Percentiles rank a stretch among this genome's conserved stretches.
Conservation (phyloP, 2,329 filamentous ascomycete genomes). For the Daldinia sp. region DNA sequence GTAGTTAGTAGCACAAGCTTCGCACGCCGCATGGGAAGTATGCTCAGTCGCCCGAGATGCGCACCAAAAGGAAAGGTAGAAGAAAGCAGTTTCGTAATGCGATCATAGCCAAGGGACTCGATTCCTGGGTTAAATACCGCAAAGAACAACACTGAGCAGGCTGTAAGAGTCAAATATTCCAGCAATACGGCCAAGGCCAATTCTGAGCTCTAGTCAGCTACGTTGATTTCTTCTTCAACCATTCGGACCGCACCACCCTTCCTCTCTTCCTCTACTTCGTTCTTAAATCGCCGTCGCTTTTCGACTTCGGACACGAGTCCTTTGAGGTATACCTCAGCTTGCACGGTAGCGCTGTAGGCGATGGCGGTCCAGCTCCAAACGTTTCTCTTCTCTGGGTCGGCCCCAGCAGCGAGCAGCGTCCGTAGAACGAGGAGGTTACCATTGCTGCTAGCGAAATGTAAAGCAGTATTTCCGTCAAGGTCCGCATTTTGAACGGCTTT, state of each 20-base stretch:
- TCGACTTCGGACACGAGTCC: slow-evolving; percentile 79
- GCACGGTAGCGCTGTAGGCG: slow-evolving; percentile 84
- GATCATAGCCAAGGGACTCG: background rate
- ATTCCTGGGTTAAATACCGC: background rate
- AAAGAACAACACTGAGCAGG: background rate
- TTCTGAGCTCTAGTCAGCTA: slow-evolving; percentile 49
- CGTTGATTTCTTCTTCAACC: slow-evolving; percentile 57
- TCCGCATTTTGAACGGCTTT: slow-evolving; percentile 71
- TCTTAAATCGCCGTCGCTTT: slow-evolving; percentile 63
- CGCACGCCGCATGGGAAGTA: background rate
- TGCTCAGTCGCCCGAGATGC: background rate
- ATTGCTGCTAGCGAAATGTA: slow-evolving; percentile 87
- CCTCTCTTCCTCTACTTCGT: slow-evolving; percentile 56
- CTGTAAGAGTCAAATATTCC: background rate
- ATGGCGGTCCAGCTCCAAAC: slow-evolving; percentile 84
- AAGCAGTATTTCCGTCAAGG: slow-evolving; percentile 82
- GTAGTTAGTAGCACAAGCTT: background rate
- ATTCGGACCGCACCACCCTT: slow-evolving; percentile 60
- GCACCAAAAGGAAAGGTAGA: background rate
- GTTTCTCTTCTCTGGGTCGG: slow-evolving; percentile 78
- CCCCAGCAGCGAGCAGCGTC: slow-evolving; percentile 81
- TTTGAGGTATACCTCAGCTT: slow-evolving; percentile 87
- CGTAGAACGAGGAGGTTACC: slow-evolving; percentile 83
- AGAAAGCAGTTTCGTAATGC: background rate
- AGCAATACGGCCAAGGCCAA: background rate